Percentiles rank a stretch among this genome's conserved stretches.
These are phyloP conservation scores for Skeletonema costatum DNA, from an alignment of 108 stramenopile genomes.

Conservation along the genomic window DNA sequence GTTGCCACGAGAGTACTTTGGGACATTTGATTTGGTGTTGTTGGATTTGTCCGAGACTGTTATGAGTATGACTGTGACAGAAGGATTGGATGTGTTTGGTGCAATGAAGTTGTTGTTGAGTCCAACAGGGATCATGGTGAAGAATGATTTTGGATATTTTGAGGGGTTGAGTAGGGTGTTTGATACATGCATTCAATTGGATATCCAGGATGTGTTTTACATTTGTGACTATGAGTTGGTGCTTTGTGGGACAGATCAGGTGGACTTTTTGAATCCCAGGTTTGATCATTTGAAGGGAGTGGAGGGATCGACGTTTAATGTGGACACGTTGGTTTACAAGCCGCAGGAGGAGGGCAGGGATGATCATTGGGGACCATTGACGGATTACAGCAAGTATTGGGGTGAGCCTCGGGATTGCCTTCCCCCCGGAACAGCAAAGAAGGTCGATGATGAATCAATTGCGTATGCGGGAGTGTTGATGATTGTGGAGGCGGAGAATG, in stretches of 20 bases:
- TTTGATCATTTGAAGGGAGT: slow-evolving; percentile 40
- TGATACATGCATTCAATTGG: slow-evolving; percentile 54
- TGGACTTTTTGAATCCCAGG: slow-evolving; percentile 63
- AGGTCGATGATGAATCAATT: slow-evolving; percentile 14
- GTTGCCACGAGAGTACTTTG: slow-evolving; percentile 81
- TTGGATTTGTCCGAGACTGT: slow-evolving; percentile 84
- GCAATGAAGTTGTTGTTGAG: slow-evolving; percentile 72
- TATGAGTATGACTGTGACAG: slow-evolving; percentile 71
- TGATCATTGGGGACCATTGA: slow-evolving; percentile 56
- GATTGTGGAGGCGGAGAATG: slow-evolving; percentile 72
- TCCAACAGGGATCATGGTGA: slow-evolving; percentile 79
- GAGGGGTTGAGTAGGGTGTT: slow-evolving; percentile 65
- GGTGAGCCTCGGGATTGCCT: slow-evolving; percentile 34
- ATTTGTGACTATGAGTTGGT: slow-evolving; percentile 77
- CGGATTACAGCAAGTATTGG: slow-evolving; percentile 67
- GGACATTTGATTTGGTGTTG: slow-evolving; percentile 85
- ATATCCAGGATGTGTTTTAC: slow-evolving; percentile 54
- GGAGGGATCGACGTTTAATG: not conserved
- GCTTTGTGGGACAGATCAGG: slow-evolving; percentile 67
- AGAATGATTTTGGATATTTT: slow-evolving; percentile 77
- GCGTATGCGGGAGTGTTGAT: slow-evolving; percentile 55
- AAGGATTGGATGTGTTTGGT: slow-evolving; percentile 73
- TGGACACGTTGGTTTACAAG: slow-evolving; percentile 27
- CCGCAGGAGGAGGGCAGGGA: slow-evolving; percentile 56
- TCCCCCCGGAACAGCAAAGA: slow-evolving; percentile 28